Base-by-base conservation (phyloP, 305 asterid species). In the Plantago lanceolata region DNA sequence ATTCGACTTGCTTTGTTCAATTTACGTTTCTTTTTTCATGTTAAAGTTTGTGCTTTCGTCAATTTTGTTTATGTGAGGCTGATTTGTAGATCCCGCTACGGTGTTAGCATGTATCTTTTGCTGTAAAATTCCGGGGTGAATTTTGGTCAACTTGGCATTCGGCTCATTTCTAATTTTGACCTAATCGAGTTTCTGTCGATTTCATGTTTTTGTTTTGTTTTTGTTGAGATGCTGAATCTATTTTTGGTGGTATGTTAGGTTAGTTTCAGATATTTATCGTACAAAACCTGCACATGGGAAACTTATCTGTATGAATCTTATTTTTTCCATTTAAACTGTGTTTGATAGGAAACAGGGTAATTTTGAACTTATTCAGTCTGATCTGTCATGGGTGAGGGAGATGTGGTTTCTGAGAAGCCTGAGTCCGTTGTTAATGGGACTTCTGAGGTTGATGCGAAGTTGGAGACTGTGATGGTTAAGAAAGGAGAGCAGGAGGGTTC, bases 381-480 rank as follows among this genome's bases (percentile, higher is more conserved):
- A 49, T 74, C 63, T 72, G 72, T 68, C 31, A 91, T 88, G 96
- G 91, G 85, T 57, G 88, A 80, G 76, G 87, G 71, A 67, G 88
- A 75, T 47, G 64, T 55, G 5, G 82, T 69, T 53, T 45, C 85
- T 1, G n/a, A n/a, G n/a, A n/a, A n/a, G n/a, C n/a, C n/a, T n/a
- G 84, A 74, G 75, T 70, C 81, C 5, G 67, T 75, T 59, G 75
- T 73, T 40, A 78, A 83, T 73, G 94, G 80, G 19, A 76, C 68
- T 20, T 72, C 63, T 12, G 72, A 57, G 9, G 69, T 16, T 24
- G 81, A 75, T 48, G 83, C 68, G 53, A 69, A 68, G 73, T 45
- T 68, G 19, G 88, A 71, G 45, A 64, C 57, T 28, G 57, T 31
- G 31, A 18, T 45, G 17, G 81, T 75, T 74, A 65, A 73, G 70